A percentile compares a stretch with the other conserved stretches of the same genome.
phyloP scores from a whole-genome alignment of 257 asterid genomes.

The Jasminum sambac region DNA sequence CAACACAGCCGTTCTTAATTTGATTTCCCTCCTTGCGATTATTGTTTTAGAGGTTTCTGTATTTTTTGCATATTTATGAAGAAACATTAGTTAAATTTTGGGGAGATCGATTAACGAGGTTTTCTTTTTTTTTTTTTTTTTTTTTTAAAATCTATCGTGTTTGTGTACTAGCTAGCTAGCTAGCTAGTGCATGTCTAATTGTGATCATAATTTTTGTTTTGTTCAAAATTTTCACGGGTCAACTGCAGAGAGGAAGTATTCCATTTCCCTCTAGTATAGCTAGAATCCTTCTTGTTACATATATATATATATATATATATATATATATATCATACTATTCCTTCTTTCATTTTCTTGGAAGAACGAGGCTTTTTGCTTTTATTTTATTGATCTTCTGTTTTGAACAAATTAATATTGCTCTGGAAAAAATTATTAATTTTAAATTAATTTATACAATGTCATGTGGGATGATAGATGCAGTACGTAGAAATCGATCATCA shows the following conservation, averaged over 20 bases:
- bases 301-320: too few relatives aligned
- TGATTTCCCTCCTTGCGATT: slow-evolving; percentile 82
- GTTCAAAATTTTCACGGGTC: background rate
- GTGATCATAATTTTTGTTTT: background rate
- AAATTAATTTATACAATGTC: background rate
- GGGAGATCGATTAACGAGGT: background rate
- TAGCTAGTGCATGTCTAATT: too few relatives aligned
- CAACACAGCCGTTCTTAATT: slow-evolving; percentile 58
- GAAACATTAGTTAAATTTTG: background rate
- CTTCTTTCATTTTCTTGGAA: too few relatives aligned
- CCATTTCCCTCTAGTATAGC: too few relatives aligned
- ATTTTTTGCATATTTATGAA: background rate
- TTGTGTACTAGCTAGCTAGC: background rate
- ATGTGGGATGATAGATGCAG: slow-evolving; percentile 20
- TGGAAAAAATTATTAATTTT: background rate
- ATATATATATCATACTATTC: too few relatives aligned
- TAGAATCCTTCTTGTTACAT: too few relatives aligned
- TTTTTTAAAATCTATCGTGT: too few relatives aligned
- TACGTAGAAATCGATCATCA: slow-evolving; percentile 93
- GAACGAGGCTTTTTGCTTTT: too few relatives aligned
- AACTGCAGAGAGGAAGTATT: background rate
- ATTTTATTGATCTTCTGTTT: background rate
- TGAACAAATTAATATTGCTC: background rate
- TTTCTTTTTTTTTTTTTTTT: background rate
- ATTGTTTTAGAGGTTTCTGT: slow-evolving; percentile 10